Percentiles rank a stretch among this genome's conserved stretches.
phyloP scores from a whole-genome alignment of 2,329 filamentous ascomycete genomes.

The Botrytis sinoallii region DNA sequence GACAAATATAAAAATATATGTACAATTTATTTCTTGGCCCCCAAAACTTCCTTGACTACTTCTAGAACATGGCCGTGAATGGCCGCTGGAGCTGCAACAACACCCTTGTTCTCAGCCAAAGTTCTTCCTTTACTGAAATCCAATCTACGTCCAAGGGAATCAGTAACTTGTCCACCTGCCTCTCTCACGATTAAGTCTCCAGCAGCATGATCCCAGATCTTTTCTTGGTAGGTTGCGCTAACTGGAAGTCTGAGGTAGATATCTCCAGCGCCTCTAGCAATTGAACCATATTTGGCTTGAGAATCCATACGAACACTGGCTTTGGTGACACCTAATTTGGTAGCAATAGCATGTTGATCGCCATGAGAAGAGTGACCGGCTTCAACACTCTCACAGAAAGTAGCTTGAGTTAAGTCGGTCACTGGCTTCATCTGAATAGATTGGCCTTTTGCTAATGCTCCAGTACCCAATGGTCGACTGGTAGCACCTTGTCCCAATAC shows the following conservation, averaged over 20 bases:
- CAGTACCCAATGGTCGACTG: conserved; percentile 67
- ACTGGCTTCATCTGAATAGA: conserved; percentile 78
- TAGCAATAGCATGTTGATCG: conserved; percentile 81
- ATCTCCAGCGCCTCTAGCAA: conserved; percentile 89
- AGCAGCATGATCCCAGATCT: conserved; percentile 99
- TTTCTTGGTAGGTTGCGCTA: conserved; percentile 87
- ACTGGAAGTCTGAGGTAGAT: conserved; percentile 89
- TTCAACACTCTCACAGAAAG: conserved; percentile 96
- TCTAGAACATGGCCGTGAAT: conserved; percentile 74
- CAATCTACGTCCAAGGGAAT: conserved; percentile 78
- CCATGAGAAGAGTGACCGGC: conserved; percentile 86
- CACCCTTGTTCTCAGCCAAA: conserved; percentile 85
- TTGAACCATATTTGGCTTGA: conserved; percentile 95
- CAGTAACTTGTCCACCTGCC: conserved; percentile 87
- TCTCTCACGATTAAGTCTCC: conserved; percentile 93
- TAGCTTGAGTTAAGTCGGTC: conserved; percentile 70
- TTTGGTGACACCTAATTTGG: conserved; percentile 80
- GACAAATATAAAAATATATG: not conserved
- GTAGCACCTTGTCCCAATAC: conserved; percentile 75
- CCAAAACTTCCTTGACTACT: conserved; percentile 77
- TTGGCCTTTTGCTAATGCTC: conserved; percentile 53
- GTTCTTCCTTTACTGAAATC: conserved; percentile 88
- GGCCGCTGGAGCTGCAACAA: conserved; percentile 78
- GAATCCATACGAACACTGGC: conserved; percentile 96
- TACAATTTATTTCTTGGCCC: conserved; percentile 39